Evolutionary conservation across 768 basidiomycete species (phyloP), one percentile per base, ranked within the genome.

Genomic region (Tricholomella constricta): DNA sequence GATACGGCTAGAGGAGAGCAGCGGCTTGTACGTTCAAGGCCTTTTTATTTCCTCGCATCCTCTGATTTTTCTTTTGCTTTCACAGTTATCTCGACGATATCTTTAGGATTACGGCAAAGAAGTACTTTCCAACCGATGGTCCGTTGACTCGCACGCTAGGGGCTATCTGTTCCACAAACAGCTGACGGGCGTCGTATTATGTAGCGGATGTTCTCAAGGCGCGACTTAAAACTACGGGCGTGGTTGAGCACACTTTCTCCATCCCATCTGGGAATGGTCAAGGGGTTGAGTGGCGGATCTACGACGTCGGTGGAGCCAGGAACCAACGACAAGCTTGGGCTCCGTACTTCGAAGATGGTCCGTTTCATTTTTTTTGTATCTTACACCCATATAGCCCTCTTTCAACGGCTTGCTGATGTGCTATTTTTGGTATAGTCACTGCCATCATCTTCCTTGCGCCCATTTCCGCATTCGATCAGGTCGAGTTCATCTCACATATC

Each of bases 401-500:
- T 48, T 22, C 31, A 27, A 45, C 32, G 25, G 34, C 10, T 12
- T 37, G 32, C 59, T 51, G 36, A 55, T 38, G 31, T 51, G 25
- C 41, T 43, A 31, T 51, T 5, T 54, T 32, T 34, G 20, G 6
- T 23, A n/a, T 66, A 92, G 91, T 91, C 32, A 88, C 90, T 65
- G 89, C 89, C 38, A 89, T 94, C 65, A 92, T 94, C 55, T 94
- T 92, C 71, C 80, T 94, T 52, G 91, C 88, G 32, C 91, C 91
- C 27, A 91, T 94, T 42, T 92, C 91, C 34, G 88, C 86, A 22
- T 93, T 93, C 61, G 91, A 92, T 73, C 90, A 92, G 71, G 75
- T 74, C 46, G 47, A 59, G 23, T 47, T 46, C 43, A 45, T 48
- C 44, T 51, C 26, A 11, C 44, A 49, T 56, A n/a, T 57, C 17